Percentiles rank a stretch among this genome's conserved stretches.
phyloP scores from a whole-genome alignment of 2,329 filamentous ascomycete genomes.

The Pyricularia sp. region DNA sequence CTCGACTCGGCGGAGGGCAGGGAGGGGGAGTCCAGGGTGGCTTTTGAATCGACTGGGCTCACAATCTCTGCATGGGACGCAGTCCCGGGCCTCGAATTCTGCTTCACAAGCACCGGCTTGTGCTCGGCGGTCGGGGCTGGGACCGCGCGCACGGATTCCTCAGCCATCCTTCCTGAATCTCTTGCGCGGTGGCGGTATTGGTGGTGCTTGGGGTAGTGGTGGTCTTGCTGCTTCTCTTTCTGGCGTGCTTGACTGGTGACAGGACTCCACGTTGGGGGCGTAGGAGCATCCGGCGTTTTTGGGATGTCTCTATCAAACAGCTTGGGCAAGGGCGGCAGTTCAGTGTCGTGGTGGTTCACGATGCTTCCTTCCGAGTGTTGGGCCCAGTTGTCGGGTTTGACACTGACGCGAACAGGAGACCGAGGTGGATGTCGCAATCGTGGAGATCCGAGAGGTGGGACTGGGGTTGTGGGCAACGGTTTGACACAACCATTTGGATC shows the following conservation, averaged over 20 bases:
- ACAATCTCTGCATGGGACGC: background rate
- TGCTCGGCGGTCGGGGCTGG: constrained; percentile 8
- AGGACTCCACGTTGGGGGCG: constrained; percentile 28
- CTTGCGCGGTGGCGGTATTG: constrained; percentile 6
- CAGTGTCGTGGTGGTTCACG: constrained; percentile 22
- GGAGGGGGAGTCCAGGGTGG: background rate
- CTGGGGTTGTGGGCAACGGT: constrained; percentile 17
- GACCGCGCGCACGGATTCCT: constrained; percentile 1
- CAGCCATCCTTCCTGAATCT: constrained; percentile 2
- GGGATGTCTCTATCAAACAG: constrained; percentile 21
- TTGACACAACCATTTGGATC: constrained; percentile 14
- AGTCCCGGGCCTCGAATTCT: background rate
- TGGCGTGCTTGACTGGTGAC: constrained; percentile 6
- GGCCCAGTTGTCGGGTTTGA: constrained; percentile 42
- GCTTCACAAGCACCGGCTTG: constrained; percentile 5
- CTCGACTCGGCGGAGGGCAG: constrained; percentile 4
- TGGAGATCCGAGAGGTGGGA: constrained; percentile 23
- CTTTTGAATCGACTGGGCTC: constrained; percentile 4
- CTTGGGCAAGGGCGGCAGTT: constrained; percentile 3
- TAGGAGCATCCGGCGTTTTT: constrained; percentile 23
- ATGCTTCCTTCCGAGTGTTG: constrained; percentile 43
- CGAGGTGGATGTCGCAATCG: constrained; percentile 41
- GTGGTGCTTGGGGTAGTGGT: constrained; percentile 9
- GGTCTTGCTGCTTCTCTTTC: constrained; percentile 9
- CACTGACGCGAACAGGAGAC: constrained; percentile 47